These are phyloP conservation scores for Vitis riparia DNA, from an alignment of 164 flowering plant genomes.

Conservation along the genomic window DNA sequence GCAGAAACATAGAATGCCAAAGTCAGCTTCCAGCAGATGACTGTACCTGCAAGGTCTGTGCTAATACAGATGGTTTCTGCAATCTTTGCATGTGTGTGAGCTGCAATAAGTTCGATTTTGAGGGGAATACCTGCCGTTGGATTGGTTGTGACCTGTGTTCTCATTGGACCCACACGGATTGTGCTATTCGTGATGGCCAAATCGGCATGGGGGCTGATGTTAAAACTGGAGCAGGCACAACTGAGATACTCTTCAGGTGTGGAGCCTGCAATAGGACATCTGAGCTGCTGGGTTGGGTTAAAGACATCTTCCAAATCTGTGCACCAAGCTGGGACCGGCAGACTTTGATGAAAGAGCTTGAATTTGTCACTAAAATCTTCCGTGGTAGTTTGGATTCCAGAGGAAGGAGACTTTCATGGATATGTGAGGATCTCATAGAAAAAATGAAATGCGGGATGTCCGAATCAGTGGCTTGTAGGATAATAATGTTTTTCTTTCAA, in stretches of 20 bases:
- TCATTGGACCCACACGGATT: conserved; percentile 98
- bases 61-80: conserved; percentile 86
- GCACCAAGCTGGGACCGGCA: conserved; percentile 90
- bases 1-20: conserved; percentile 93
- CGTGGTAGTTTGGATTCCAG: conserved; percentile 85
- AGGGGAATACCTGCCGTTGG: conserved; percentile 97
- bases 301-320: conserved; percentile 95
- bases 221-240: conserved; percentile 58
- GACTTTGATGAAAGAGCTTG: conserved; percentile 79
- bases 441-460: conserved; percentile 72
- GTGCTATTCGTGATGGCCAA: conserved; percentile 86
- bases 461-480: conserved; percentile 67
- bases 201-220: conserved; percentile 74
- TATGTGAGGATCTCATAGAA: conserved; percentile 85
- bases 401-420: conserved; percentile 86
- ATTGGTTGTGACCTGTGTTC: conserved; percentile 94
- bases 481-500: conserved; percentile 75
- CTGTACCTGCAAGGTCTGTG: conserved; percentile 80
- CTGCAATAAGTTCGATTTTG: conserved; percentile 94
- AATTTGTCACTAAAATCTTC: conserved; percentile 82
- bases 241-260: conserved; percentile 91
- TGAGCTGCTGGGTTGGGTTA: conserved; percentile 95
- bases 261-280: conserved; percentile 89
- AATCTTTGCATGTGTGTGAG: conserved; percentile 97
- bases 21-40: conserved; percentile 91